Conservation (phyloP, 306 rosid species). For the Rosa lucieae region DNA sequence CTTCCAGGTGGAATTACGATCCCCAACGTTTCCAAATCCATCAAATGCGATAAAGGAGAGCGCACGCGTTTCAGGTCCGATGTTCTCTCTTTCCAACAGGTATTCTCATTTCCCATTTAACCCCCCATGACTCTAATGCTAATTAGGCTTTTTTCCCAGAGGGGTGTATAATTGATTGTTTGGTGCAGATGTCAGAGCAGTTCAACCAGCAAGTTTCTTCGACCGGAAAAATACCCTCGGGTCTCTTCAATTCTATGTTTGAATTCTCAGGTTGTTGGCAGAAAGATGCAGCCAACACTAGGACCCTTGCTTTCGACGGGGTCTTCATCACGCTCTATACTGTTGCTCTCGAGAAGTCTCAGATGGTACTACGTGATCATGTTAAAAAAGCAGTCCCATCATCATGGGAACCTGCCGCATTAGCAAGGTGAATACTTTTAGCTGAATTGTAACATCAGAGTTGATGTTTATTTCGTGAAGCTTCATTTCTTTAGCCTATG, state of each 20-base stretch:
- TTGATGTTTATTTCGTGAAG: neutral
- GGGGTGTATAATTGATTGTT: too few species aligned
- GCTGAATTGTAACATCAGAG: too few species aligned
- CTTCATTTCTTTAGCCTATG: neutral
- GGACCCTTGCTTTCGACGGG: slow-evolving; percentile 94
- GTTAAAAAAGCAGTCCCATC: slow-evolving; percentile 85
- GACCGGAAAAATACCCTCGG: slow-evolving; percentile 95
- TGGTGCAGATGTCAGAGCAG: slow-evolving; percentile 92
- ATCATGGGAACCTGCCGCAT: slow-evolving; percentile 88
- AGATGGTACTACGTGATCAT: slow-evolving; percentile 68
- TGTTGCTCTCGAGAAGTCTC: slow-evolving; percentile 91
- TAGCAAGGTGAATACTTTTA: slow-evolving; percentile 45
- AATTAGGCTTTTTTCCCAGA: too few species aligned
- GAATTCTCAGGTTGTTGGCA: slow-evolving; percentile 98
- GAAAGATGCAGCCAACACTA: slow-evolving; percentile 89
- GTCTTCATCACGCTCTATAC: slow-evolving; percentile 88
- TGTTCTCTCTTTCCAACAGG: slow-evolving; percentile 96
- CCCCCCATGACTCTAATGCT: too few species aligned
- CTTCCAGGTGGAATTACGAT: slow-evolving; percentile 78
- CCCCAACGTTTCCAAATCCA: slow-evolving; percentile 74
- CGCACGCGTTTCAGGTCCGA: slow-evolving; percentile 96
- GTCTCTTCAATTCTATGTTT: slow-evolving; percentile 91
- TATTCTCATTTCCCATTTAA: too few species aligned
- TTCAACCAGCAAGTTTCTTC: slow-evolving; percentile 86
- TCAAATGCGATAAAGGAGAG: slow-evolving; percentile 95